phyloP scores from a whole-genome alignment of 1,284 basidiomycete genomes.

The Agaricales sp. region DNA sequence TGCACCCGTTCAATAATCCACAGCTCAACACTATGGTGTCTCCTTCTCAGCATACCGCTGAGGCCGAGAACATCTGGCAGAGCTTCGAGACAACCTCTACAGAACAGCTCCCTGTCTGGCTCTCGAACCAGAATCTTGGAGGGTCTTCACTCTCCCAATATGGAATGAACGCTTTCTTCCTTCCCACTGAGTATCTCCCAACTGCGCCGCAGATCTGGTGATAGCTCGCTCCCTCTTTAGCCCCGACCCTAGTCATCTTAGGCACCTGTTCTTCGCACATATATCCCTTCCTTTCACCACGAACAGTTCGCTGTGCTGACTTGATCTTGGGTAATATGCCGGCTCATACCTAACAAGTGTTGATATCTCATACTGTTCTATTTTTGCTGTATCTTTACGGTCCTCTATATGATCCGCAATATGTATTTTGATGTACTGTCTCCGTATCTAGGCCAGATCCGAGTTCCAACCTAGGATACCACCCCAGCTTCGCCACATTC shows the following conservation, averaged over 20 bases:
- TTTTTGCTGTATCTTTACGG: not conserved
- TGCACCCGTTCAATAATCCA: conserved; percentile 10
- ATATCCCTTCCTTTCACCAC: too few relatives aligned
- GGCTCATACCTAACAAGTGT: too few relatives aligned
- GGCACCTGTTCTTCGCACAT: too few relatives aligned
- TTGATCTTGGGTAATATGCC: too few relatives aligned
- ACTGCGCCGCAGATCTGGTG: conserved; percentile 66
- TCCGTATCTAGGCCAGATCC: not conserved
- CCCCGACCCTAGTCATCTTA: not conserved
- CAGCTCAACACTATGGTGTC: not conserved
- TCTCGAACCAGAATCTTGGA: conserved; percentile 70
- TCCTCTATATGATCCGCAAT: not conserved
- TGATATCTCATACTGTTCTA: too few relatives aligned
- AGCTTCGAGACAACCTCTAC: conserved; percentile 59
- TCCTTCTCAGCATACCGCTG: conserved; percentile 25
- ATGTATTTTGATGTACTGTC: not conserved
- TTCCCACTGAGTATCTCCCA: conserved; percentile 64
- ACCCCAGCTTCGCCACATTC: conserved; percentile 91
- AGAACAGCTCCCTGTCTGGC: conserved; percentile 73
- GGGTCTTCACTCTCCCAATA: conserved; percentile 65
- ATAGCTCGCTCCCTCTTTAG: conserved; percentile 3
- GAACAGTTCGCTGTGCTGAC: too few relatives aligned
- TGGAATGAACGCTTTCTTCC: conserved; percentile 74
- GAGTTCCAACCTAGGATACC: conserved; percentile 44
- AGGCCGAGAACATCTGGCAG: conserved; percentile 67